A percentile compares a stretch with the other conserved stretches of the same genome.
Evolutionary conservation across 2,329 filamentous ascomycete genomes (phyloP).

Genomic region (Botryotinia globosa): DNA sequence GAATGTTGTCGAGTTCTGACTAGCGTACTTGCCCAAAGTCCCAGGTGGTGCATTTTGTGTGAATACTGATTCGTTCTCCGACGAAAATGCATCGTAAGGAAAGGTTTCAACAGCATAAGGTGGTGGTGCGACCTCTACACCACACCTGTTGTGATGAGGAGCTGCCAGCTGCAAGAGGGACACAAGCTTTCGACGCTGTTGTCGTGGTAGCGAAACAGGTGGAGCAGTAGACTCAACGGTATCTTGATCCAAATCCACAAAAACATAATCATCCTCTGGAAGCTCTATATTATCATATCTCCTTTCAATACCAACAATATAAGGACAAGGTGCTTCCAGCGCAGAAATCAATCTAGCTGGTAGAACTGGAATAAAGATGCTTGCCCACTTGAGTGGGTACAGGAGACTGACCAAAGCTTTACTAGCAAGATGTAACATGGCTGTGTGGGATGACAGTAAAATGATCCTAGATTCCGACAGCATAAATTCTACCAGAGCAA

Average conservation of each 20-base stretch:
- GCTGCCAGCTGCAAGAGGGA: slow-evolving; percentile 86
- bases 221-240: slow-evolving; percentile 79
- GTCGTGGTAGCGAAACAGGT: slow-evolving; percentile 77
- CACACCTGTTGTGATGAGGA: slow-evolving; percentile 82
- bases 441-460: slow-evolving; percentile 89
- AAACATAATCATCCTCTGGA: slow-evolving; percentile 91
- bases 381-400: slow-evolving; percentile 89
- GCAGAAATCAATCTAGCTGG: slow-evolving; percentile 85
- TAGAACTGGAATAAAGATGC: slow-evolving; percentile 89
- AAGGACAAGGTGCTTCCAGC: slow-evolving; percentile 91
- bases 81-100: slow-evolving; percentile 84
- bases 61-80: slow-evolving; percentile 80
- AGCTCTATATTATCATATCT: slow-evolving; percentile 83
- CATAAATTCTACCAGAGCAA: slow-evolving; percentile 89
- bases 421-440: slow-evolving; percentile 92
- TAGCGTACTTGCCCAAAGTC: slow-evolving; percentile 79
- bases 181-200: slow-evolving; percentile 84
- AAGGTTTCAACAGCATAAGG: slow-evolving; percentile 91
- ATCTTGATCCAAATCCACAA: slow-evolving; percentile 91
- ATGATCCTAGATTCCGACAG: slow-evolving; percentile 94
- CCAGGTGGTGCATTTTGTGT: slow-evolving; percentile 66
- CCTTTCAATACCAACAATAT: slow-evolving; percentile 93
- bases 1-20: slow-evolving; percentile 86
- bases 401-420: slow-evolving; percentile 81
- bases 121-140: slow-evolving; percentile 83